Conservation (phyloP, 352 stramenopile genomes). For the Pythium apleroticum region DNA sequence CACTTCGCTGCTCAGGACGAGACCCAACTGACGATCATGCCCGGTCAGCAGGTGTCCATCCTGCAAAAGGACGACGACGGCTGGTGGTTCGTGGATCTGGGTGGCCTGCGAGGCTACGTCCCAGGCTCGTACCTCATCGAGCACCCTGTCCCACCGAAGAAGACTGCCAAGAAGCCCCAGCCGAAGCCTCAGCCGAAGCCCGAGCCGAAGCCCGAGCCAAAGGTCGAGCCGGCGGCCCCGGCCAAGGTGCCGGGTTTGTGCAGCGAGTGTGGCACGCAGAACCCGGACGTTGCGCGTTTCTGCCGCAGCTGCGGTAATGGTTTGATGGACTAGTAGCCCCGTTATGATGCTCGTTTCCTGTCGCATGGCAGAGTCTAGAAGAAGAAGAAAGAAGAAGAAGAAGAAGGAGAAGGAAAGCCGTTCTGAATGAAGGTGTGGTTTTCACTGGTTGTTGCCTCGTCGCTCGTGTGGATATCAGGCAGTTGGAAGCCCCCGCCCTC, state of each 20-base stretch:
- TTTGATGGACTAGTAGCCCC: constrained; percentile 46
- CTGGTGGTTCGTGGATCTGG: constrained; percentile 80
- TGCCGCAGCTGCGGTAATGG: constrained; percentile 81
- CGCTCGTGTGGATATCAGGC: neutral
- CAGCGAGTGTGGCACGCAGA: constrained; percentile 69
- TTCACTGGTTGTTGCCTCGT: neutral
- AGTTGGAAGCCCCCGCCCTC: neutral
- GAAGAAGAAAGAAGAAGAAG: constrained; percentile 15
- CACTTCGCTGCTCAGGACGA: constrained; percentile 72
- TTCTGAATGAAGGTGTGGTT: neutral
- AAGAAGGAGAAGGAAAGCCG: constrained; percentile 13
- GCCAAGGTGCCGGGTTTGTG: constrained; percentile 54
- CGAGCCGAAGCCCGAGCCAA: constrained; percentile 21
- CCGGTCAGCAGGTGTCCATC: constrained; percentile 72
- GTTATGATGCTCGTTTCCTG: constrained; percentile 4
- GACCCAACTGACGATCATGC: constrained; percentile 81
- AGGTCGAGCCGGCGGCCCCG: constrained; percentile 11
- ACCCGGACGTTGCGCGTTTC: constrained; percentile 73
- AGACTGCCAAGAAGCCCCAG: constrained; percentile 18
- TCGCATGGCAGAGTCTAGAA: constrained; percentile 7
- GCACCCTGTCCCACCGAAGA: constrained; percentile 34
- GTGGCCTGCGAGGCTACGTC: constrained; percentile 72
- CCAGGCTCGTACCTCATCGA: constrained; percentile 84
- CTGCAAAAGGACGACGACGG: constrained; percentile 86
- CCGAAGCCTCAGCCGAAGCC: constrained; percentile 30